Evolutionary conservation across 768 basidiomycete genomes (phyloP).

Genomic region (Lactarius sp.): DNA sequence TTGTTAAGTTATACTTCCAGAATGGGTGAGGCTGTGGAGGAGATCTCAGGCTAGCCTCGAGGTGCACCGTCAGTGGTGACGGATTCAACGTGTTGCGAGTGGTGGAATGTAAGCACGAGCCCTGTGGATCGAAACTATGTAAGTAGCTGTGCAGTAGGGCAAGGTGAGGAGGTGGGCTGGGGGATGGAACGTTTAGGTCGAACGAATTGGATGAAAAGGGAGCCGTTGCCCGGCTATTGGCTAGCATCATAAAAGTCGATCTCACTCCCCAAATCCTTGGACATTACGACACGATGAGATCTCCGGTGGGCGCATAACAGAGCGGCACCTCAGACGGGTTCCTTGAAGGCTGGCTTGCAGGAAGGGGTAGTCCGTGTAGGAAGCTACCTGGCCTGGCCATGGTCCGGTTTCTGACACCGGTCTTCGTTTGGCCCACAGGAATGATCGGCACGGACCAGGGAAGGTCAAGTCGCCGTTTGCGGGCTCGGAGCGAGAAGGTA

Average conservation of each 20-base stretch:
- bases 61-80: conserved; percentile 10
- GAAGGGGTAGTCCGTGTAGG: conserved; percentile 1
- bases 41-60: conserved; percentile 6
- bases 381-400: conserved; percentile 15
- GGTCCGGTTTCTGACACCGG: conserved; percentile 16
- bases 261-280: conserved; percentile 11
- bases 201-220: conserved; percentile 10
- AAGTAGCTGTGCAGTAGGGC: conserved; percentile 13
- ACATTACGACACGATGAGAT: conserved; percentile 24
- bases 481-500: neutral
- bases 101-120: conserved; percentile 4
- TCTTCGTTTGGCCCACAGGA: neutral
- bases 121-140: conserved; percentile 18
- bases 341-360: conserved; percentile 12
- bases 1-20: neutral
- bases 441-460: conserved; percentile 20
- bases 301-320: conserved; percentile 13
- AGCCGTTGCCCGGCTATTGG: conserved; percentile 14
- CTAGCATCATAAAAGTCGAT: conserved; percentile 4
- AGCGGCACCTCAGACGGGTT: conserved; percentile 18
- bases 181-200: neutral
- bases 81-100: conserved; percentile 20
- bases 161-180: conserved; percentile 4
- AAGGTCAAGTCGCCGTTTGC: conserved; percentile 21
- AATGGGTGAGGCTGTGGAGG: conserved; percentile 5